Conservation (phyloP, 306 rosid genomes). For the Sindora glabra region DNA sequence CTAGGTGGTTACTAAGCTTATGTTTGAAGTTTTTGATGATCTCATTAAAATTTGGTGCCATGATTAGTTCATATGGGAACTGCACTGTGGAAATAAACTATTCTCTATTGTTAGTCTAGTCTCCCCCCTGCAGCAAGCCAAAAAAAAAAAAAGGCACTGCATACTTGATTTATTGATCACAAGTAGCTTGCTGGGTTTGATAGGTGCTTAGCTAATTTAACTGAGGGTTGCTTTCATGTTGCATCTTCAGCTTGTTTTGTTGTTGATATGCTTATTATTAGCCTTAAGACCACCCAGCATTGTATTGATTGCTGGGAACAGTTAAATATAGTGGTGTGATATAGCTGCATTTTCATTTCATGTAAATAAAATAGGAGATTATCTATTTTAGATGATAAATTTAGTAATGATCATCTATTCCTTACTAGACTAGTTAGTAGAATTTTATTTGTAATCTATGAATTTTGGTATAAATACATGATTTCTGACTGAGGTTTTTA, state of each 20-base stretch:
- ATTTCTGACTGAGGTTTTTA: no score
- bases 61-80: conserved; percentile 9
- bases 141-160: no score
- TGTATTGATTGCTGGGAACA: neutral
- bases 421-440: no score
- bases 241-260: neutral
- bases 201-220: neutral
- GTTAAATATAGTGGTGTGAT: neutral
- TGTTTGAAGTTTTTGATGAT: neutral
- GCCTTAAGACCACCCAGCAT: no score
- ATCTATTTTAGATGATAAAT: no score
- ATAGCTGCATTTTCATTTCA: neutral
- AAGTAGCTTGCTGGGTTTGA: neutral
- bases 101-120: no score
- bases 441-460: no score
- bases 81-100: neutral
- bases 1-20: conserved; percentile 3
- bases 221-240: neutral
- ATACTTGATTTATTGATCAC: no score
- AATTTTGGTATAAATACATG: no score
- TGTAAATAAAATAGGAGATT: no score
- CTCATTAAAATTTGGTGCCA: conserved; percentile 5
- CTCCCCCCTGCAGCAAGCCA: no score
- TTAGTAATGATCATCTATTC: no score
- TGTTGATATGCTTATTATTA: neutral